Evolutionary conservation across 108 stramenopile genomes (phyloP).

Genomic region (Cyclotella sp.): DNA sequence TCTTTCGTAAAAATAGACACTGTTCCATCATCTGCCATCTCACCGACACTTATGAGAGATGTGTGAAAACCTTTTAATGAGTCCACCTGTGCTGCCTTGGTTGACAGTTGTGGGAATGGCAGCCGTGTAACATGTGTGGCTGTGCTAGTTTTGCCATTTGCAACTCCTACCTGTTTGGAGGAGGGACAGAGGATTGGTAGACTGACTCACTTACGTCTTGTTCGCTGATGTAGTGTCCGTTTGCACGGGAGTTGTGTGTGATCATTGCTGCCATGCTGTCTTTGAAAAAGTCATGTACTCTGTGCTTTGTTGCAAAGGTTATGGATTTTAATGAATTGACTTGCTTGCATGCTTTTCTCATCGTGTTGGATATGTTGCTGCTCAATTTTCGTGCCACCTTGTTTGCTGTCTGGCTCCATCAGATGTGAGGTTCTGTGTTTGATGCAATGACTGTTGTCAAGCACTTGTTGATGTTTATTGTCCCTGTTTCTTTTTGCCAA

Average conservation of each 20-base stretch:
- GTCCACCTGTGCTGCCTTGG: background rate
- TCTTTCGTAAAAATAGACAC: constrained; percentile 17
- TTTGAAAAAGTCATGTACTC: too few species aligned
- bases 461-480: too few species aligned
- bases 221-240: constrained; percentile 18
- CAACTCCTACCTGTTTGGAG: constrained; percentile 14
- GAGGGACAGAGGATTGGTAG: constrained; percentile 12
- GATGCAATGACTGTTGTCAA: too few species aligned
- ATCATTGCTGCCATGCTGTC: too few species aligned
- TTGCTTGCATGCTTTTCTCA: too few species aligned
- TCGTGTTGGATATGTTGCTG: too few species aligned
- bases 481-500: too few species aligned
- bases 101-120: constrained; percentile 12
- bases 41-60: constrained; percentile 8
- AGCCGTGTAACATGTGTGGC: constrained; percentile 3
- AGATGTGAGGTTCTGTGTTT: too few species aligned
- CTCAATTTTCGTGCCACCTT: too few species aligned
- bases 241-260: background rate
- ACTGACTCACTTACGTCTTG: background rate
- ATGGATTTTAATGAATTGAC: too few species aligned
- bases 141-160: constrained; percentile 4
- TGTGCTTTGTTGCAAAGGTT: too few species aligned
- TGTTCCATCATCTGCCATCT: constrained; percentile 10
- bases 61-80: constrained; percentile 9
- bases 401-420: too few species aligned